Evolutionary conservation across 164 flowering plant genomes (phyloP).

Genomic region (Umbilicus rupestris): DNA sequence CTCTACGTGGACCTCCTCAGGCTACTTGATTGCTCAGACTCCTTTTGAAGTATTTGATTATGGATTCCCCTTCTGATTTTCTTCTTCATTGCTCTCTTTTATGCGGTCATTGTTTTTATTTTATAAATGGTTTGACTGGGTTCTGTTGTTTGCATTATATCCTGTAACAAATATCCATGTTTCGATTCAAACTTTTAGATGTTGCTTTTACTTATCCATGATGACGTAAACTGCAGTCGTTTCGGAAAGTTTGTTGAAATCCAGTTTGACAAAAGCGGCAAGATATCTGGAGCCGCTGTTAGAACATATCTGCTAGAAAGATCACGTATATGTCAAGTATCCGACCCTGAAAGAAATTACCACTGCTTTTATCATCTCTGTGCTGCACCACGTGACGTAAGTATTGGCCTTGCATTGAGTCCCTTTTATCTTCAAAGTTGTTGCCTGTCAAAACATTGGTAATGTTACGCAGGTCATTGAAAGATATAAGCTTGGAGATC

Average conservation of each 20-base stretch:
- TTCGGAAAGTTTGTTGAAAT: conserved; percentile 84
- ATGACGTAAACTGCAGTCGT: conserved; percentile 35
- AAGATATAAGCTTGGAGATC: conserved; percentile 60
- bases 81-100: too few species aligned
- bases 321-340: conserved; percentile 78
- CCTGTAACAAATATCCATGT: too few species aligned
- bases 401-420: conserved; percentile 5
- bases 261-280: conserved; percentile 74
- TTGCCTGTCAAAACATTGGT: background rate
- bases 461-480: conserved; percentile 36
- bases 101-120: background rate
- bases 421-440: background rate
- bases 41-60: too few species aligned
- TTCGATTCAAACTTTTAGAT: too few species aligned
- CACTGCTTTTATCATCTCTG: conserved; percentile 85
- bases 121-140: background rate
- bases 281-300: conserved; percentile 79
- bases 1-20: too few species aligned
- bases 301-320: conserved; percentile 73
- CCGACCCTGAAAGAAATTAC: conserved; percentile 77
- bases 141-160: background rate
- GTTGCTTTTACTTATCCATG: background rate
- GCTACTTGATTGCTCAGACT: too few species aligned
- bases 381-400: conserved; percentile 78
- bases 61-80: too few species aligned